Evolutionary conservation across 768 basidiomycete species (phyloP).

Genomic region (Hysterangium stoloniferum): DNA sequence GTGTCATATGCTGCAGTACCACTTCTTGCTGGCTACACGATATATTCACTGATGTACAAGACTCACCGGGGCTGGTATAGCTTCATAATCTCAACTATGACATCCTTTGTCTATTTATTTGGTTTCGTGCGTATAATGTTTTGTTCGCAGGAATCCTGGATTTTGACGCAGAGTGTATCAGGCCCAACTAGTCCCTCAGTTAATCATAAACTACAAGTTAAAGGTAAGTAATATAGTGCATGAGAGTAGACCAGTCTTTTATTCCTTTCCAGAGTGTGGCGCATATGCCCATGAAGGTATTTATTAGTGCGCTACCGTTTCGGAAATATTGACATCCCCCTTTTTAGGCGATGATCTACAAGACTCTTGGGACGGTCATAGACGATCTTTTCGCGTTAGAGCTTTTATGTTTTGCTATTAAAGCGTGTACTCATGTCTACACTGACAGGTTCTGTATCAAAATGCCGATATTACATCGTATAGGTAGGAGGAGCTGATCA

Average conservation of each 20-base stretch:
- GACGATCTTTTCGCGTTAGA: slow-evolving; percentile 89
- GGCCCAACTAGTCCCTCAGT: slow-evolving; percentile 80
- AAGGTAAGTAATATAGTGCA: slow-evolving; percentile 48
- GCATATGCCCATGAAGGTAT: slow-evolving; percentile 90
- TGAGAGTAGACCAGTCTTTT: background rate
- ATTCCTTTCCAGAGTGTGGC: slow-evolving; percentile 64
- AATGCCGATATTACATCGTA: slow-evolving; percentile 91
- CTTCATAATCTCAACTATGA: slow-evolving; percentile 87
- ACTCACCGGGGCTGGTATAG: slow-evolving; percentile 94
- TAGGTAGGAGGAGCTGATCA: slow-evolving; percentile 31
- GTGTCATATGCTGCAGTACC: slow-evolving; percentile 89
- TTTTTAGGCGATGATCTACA: slow-evolving; percentile 78
- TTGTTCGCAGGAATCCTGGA: slow-evolving; percentile 12
- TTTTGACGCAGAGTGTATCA: slow-evolving; percentile 23
- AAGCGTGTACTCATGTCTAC: background rate
- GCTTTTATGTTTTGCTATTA: background rate
- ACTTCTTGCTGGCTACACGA: slow-evolving; percentile 62
- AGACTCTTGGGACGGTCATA: slow-evolving; percentile 81
- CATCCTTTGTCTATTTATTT: slow-evolving; percentile 93
- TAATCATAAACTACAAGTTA: slow-evolving; percentile 96
- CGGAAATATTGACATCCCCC: background rate
- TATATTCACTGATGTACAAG: slow-evolving; percentile 76
- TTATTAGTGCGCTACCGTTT: background rate
- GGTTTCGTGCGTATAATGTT: slow-evolving; percentile 72
- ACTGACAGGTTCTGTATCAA: slow-evolving; percentile 77